Percentiles rank a stretch among this genome's conserved stretches.
These are phyloP conservation scores for Daldinia sp. DNA, from an alignment of 2,329 filamentous ascomycete genomes.

Conservation along the genomic window DNA sequence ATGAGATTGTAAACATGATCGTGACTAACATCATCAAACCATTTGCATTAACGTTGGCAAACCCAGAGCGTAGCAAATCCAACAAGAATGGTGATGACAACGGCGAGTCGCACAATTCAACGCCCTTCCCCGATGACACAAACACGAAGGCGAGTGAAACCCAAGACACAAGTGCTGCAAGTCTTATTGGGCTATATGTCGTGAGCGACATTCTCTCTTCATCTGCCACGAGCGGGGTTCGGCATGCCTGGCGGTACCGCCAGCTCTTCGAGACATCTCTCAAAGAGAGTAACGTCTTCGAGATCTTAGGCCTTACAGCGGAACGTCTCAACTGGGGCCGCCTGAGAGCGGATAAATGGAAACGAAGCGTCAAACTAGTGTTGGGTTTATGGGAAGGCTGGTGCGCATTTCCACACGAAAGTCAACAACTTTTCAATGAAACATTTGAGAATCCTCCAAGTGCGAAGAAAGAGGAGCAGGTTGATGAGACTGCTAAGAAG, in stretches of 20 bases:
- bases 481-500: constrained; percentile 52
- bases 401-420: constrained; percentile 79
- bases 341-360: constrained; percentile 86
- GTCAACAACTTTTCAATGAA: constrained; percentile 76
- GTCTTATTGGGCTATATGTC: constrained; percentile 84
- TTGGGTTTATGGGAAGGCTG: constrained; percentile 78
- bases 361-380: constrained; percentile 77
- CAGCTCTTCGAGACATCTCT: constrained; percentile 82
- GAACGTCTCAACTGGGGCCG: constrained; percentile 82
- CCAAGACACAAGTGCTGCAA: constrained; percentile 76
- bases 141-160: constrained; percentile 56
- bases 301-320: constrained; percentile 78
- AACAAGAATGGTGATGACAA: constrained; percentile 55
- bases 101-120: constrained; percentile 54
- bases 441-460: constrained; percentile 79
- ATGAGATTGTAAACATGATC: constrained; percentile 92
- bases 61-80: constrained; percentile 64
- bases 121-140: constrained; percentile 55
- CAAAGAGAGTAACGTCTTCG: constrained; percentile 75
- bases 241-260: constrained; percentile 88
- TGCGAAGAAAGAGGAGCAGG: constrained; percentile 55
- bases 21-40: constrained; percentile 84
- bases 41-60: constrained; percentile 78
- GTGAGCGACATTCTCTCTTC: constrained; percentile 82
- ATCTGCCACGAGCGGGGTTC: constrained; percentile 79